Base-by-base conservation (phyloP, 495 filamentous ascomycete genomes). In the Lophiostoma macrostomum region DNA sequence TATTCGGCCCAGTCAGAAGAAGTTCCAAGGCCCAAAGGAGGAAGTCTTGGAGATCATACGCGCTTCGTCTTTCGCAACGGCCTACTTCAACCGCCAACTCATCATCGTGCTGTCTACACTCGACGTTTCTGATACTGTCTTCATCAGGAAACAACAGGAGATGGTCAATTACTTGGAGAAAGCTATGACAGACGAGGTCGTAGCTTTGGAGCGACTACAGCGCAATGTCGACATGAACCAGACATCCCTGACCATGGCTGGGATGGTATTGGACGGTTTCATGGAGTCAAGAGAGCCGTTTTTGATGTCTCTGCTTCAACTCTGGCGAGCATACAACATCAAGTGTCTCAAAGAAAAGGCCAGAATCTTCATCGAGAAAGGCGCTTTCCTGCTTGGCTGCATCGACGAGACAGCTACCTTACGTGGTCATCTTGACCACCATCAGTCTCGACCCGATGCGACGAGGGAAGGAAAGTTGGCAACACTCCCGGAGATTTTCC, bases 321-420 rank as follows among this genome's bases (percentile, higher is more conserved):
- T 67, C 31, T 68, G 67, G 63, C 44, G 60, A 24, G 48, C 65
- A 10, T 71, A 67, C 54, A 64, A 56, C 53, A 65, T 67, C 20
- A 69, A 68, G 39, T 56, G 81, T 24, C 77, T 99, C 11, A 96
- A 95, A 59, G 93, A 99, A 61, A 96, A 96, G 61, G 91, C 94
- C 0, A 85, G 81, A 45, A 89, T 99, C 47, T 71, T 80, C 1
- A 80, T 99, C 25, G 82, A 90, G 1, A 64, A 88, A 41, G 88
- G 91, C 0, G 91, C 93, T 18, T 91, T 90, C 60, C 71, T 97
- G 0, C 76, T 97, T n/a, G 93, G 93, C 12, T 88, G 87, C 45
- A 79, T 87, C 27, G 93, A 97, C 56, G 94, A 99, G 69, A 90
- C 85, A 1, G 76, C 70, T 1, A 84, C 77, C 0, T 67, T 99